Base-by-base conservation (phyloP, 805 yeast species). In the Cyberlindnera mycetangii region DNA sequence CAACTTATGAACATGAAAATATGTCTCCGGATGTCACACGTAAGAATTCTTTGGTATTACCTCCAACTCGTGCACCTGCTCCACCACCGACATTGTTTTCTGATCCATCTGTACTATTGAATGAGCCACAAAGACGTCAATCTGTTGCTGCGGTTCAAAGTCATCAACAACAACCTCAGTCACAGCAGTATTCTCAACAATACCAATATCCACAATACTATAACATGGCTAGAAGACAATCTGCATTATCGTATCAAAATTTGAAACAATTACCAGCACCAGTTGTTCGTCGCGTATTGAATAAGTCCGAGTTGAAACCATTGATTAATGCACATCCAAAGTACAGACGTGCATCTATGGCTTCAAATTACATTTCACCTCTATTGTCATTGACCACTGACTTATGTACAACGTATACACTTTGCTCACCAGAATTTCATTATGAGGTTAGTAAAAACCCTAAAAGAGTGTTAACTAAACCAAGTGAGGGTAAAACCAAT, bases 371-470 rank as follows among this genome's bases (percentile, higher is more conserved):
- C 45, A 78, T 85, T 4, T 84, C 93, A 5, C 99, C 99, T 1
- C 72, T 87, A 19, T 71, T 76, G 45, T 96, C 96, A 0, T 69
- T 92, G 47, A 86, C 97, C 0, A 75, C 82, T 4, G 79, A 85
- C 38, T 68, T 93, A 40, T 75, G 92, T 2, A 79, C 89, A 17
- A 84, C 97, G 0, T 93, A 86, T 63, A 71, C 85, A 9, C 75
- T 92, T 44, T 92, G 97, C 66, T 85, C 89, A 48, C 88, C 97
- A 0, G 76, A 72, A 28, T 93, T 89, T 66, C 81, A 82, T 50
- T 93, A 93, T 64, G 83, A 84, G 52, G 78, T 88, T 15, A 75
- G 89, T 3, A 81, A 88, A 47, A 93, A 93, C 60, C 99, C 99
- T 3, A 80, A 88, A 49, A 71, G 99, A 44, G 97, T 89, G 3